A percentile compares a stretch with the other conserved stretches of the same genome.
These are phyloP conservation scores for Eugenia klotzschiana DNA, from an alignment of 441 rosid genomes.

Conservation along the genomic window DNA sequence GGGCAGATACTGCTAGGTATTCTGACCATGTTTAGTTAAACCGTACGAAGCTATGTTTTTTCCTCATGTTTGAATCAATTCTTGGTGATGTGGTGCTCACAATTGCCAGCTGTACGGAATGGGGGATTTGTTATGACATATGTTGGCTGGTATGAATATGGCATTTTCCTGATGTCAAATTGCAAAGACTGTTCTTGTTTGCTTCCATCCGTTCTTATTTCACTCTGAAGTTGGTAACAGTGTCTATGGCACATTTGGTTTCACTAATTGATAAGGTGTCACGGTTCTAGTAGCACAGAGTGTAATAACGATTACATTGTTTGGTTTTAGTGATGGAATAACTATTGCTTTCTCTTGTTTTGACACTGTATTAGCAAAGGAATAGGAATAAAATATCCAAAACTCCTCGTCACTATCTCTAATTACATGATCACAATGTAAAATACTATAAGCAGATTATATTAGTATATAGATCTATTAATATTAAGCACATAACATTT, in stretches of 20 bases:
- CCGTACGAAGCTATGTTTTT: not conserved
- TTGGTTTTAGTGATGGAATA: not conserved
- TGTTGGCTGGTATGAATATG: not conserved
- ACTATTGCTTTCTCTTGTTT: not conserved
- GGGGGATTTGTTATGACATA: not conserved
- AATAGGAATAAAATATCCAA: not conserved
- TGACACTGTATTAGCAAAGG: not conserved
- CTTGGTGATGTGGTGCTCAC: not conserved
- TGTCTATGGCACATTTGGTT: not conserved
- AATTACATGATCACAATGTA: not conserved
- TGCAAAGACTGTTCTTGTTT: not conserved
- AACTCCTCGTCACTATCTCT: not conserved
- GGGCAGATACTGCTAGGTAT: slow-evolving; percentile 78
- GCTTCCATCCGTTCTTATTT: not conserved
- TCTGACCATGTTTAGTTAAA: not conserved
- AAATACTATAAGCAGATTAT: not conserved
- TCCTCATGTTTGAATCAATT: not conserved
- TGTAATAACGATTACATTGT: not conserved
- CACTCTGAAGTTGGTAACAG: not conserved
- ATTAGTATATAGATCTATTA: not conserved
- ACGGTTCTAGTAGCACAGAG: not conserved
- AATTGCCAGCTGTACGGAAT: not conserved
- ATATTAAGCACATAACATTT: not conserved
- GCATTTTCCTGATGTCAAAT: not conserved
- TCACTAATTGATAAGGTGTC: not conserved